These are phyloP conservation scores for Truncatella angustata DNA, from an alignment of 2,329 filamentous ascomycete species.

Conservation along the genomic window DNA sequence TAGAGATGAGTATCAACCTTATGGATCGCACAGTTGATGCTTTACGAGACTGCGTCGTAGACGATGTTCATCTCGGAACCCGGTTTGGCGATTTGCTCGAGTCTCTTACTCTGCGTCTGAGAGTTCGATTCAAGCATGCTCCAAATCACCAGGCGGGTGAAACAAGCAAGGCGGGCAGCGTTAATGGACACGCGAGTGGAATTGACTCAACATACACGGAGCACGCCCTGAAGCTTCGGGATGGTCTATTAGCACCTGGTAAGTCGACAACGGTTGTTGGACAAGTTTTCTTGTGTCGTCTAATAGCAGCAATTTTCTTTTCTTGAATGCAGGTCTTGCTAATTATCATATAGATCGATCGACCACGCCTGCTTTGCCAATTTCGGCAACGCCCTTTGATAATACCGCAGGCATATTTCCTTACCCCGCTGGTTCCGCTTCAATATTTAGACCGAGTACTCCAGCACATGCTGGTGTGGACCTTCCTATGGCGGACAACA, in stretches of 20 bases:
- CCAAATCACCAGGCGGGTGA: conserved; percentile 41
- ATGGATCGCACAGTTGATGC: conserved; percentile 75
- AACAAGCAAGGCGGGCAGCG: conserved; percentile 21
- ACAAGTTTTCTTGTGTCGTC: neutral
- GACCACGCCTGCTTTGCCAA: conserved; percentile 45
- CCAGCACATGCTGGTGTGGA: conserved; percentile 34
- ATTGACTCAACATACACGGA: conserved; percentile 23
- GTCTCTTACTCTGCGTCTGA: conserved; percentile 70
- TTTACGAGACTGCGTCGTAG: conserved; percentile 74
- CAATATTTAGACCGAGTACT: conserved; percentile 49
- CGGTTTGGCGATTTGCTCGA: conserved; percentile 82
- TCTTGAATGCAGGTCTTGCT: conserved; percentile 8
- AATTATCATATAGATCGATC: conserved; percentile 32
- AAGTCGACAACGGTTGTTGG: conserved; percentile 14
- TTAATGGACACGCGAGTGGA: conserved; percentile 27
- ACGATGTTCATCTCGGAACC: conserved; percentile 83
- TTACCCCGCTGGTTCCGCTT: conserved; percentile 45
- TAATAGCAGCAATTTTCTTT: neutral
- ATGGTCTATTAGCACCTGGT: conserved; percentile 27
- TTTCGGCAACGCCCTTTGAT: conserved; percentile 64
- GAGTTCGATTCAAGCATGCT: conserved; percentile 70
- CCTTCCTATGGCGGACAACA: conserved; percentile 34
- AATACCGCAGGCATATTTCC: conserved; percentile 53
- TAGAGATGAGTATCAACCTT: conserved; percentile 70
- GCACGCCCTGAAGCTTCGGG: conserved; percentile 23